Percentiles rank a stretch among this genome's conserved stretches.
Conservation (phyloP, 2,329 filamentous ascomycete genomes). For the Calonectria hongkongensis region DNA sequence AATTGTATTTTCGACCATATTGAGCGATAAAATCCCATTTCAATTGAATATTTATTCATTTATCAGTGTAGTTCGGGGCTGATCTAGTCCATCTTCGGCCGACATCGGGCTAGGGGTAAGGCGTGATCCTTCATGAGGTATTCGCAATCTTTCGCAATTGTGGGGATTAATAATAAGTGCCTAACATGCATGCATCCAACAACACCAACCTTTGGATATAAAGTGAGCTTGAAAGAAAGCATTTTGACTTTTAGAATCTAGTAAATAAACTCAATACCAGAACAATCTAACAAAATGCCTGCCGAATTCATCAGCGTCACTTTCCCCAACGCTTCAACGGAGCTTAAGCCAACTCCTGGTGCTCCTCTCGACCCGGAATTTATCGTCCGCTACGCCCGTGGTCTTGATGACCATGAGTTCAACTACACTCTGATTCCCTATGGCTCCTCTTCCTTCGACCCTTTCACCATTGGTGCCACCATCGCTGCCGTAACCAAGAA, state of each 20-base stretch:
- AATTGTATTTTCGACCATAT: neutral
- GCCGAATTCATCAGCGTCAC: conserved; percentile 76
- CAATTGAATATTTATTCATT: conserved; percentile 16
- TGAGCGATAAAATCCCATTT: neutral
- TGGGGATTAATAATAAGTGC: conserved; percentile 52
- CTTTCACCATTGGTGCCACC: conserved; percentile 75
- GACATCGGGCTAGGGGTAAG: conserved; percentile 52
- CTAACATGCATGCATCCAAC: conserved; percentile 15
- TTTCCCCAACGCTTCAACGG: conserved; percentile 74
- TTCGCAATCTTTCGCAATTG: conserved; percentile 55
- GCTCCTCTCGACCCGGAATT: conserved; percentile 73
- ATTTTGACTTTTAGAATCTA: neutral
- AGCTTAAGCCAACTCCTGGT: conserved; percentile 71
- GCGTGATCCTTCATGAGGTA: conserved; percentile 50
- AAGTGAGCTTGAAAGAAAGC: conserved; percentile 28
- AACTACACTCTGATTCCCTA: conserved; percentile 79
- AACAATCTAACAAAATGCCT: conserved; percentile 52
- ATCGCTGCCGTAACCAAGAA: conserved; percentile 75
- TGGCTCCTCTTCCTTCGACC: conserved; percentile 65
- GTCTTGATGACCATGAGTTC: conserved; percentile 76
- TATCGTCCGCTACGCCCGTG: conserved; percentile 73
- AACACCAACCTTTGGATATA: conserved; percentile 38
- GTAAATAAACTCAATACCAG: conserved; percentile 17
- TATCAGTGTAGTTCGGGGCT: neutral
- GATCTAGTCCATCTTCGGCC: conserved; percentile 44